phyloP scores from a whole-genome alignment of 441 rosid genomes.

The Manihot esculenta region DNA sequence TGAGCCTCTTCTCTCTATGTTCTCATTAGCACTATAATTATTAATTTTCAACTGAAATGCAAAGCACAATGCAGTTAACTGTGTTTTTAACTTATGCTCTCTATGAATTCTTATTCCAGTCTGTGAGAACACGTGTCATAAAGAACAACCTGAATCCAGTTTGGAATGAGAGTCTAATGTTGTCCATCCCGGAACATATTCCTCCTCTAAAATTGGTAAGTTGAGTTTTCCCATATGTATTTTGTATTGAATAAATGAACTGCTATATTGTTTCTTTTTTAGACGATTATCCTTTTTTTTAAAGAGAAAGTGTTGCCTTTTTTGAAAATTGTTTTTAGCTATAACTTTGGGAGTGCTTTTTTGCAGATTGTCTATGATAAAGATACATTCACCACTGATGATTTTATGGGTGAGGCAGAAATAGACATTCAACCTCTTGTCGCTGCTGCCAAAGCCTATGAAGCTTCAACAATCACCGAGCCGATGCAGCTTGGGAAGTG shows the following conservation, averaged over 20 bases:
- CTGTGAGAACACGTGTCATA: slow-evolving; percentile 87
- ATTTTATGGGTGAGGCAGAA: slow-evolving; percentile 97
- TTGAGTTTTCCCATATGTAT: background rate
- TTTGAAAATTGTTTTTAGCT: too few species aligned
- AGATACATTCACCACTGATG: slow-evolving; percentile 82
- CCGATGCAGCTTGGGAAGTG: slow-evolving; percentile 75
- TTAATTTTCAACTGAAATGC: slow-evolving; percentile 8
- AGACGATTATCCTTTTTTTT: background rate
- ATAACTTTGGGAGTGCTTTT: slow-evolving; percentile 2
- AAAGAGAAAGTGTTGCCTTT: background rate
- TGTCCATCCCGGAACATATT: slow-evolving; percentile 83
- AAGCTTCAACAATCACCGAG: slow-evolving; percentile 51
- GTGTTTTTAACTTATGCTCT: background rate
- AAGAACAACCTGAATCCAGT: slow-evolving; percentile 96
- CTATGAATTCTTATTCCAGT: slow-evolving; percentile 43
- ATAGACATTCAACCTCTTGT: slow-evolving; percentile 91
- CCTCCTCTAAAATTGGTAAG: slow-evolving; percentile 94
- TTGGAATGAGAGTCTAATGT: slow-evolving; percentile 94
- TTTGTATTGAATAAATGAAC: background rate
- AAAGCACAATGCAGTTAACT: background rate
- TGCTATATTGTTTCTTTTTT: background rate
- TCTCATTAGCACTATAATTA: slow-evolving; percentile 1
- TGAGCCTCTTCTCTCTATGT: slow-evolving; percentile 36
- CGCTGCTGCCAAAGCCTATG: slow-evolving; percentile 74
- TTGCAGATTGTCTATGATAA: slow-evolving; percentile 87